Evolutionary conservation across 768 basidiomycete species (phyloP).

Genomic region (Guyanaporus albipodus): DNA sequence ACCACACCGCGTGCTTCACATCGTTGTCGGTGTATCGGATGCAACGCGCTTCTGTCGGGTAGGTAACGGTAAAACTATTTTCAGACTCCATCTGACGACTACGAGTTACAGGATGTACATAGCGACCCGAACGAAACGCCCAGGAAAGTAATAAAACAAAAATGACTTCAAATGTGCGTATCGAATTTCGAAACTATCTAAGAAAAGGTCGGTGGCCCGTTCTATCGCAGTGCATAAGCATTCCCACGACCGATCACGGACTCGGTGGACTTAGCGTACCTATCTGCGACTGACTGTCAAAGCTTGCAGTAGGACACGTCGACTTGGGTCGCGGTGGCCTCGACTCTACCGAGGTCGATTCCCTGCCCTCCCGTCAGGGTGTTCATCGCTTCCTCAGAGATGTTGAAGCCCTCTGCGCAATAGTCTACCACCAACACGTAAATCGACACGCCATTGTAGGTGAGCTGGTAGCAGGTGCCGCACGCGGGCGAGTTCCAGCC

Average conservation of each 20-base stretch:
- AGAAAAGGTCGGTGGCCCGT: too few relatives aligned
- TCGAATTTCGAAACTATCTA: too few relatives aligned
- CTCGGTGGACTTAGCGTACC: too few relatives aligned
- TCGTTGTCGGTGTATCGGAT: slow-evolving; percentile 45
- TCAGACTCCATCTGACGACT: neutral
- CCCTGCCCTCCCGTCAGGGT: slow-evolving; percentile 46
- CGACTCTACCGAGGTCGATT: slow-evolving; percentile 43
- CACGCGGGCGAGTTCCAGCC: slow-evolving; percentile 30
- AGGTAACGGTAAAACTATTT: neutral
- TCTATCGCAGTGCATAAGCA: too few relatives aligned
- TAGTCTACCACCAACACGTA: slow-evolving; percentile 29
- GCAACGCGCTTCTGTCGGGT: slow-evolving; percentile 12
- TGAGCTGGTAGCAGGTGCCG: slow-evolving; percentile 33
- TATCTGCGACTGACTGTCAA: neutral
- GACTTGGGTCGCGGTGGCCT: slow-evolving; percentile 43
- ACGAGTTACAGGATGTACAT: neutral
- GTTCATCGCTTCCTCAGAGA: slow-evolving; percentile 54
- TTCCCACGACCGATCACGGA: too few relatives aligned
- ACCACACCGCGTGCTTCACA: slow-evolving; percentile 42
- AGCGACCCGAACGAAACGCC: too few relatives aligned
- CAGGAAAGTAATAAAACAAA: too few relatives aligned
- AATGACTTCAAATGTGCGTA: too few relatives aligned
- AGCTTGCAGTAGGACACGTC: slow-evolving; percentile 45
- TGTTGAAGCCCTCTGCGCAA: slow-evolving; percentile 34
- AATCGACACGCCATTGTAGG: slow-evolving; percentile 21